Evolutionary conservation across 2,329 filamentous ascomycete genomes (phyloP).

Genomic region (Leptosphaerulina australis): DNA sequence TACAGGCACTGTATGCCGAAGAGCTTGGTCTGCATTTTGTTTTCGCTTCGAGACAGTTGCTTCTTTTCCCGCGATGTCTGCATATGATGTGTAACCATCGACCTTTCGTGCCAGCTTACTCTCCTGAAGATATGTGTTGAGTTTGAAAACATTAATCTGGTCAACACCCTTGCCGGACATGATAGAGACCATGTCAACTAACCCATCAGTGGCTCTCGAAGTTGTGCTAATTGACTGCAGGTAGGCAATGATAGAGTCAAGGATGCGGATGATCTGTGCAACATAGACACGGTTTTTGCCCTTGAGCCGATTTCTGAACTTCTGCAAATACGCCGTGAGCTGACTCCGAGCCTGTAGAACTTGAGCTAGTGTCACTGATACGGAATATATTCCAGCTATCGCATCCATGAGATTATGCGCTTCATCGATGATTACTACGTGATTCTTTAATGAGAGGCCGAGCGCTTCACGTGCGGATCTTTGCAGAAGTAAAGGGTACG

Average conservation of each 20-base stretch:
- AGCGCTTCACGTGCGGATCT: constrained; percentile 86
- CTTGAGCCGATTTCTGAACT: constrained; percentile 86
- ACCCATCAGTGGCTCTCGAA: constrained; percentile 62
- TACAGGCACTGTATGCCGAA: constrained; percentile 55
- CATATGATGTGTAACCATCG: constrained; percentile 78
- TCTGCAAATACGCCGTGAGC: constrained; percentile 80
- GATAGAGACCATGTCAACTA: constrained; percentile 72
- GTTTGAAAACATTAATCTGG: constrained; percentile 91
- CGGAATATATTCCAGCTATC: constrained; percentile 83
- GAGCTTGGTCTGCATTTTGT: constrained; percentile 5
- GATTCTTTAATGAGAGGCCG: constrained; percentile 81
- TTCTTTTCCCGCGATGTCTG: constrained; percentile 56
- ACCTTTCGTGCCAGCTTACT: constrained; percentile 95
- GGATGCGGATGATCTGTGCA: constrained; percentile 80
- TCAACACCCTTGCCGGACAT: constrained; percentile 86
- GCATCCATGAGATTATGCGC: constrained; percentile 98
- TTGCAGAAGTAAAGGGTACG: constrained; percentile 89
- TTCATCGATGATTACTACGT: constrained; percentile 95
- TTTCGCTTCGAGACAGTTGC: constrained; percentile 16
- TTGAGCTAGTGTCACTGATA: constrained; percentile 74
- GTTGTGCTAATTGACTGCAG: constrained; percentile 60
- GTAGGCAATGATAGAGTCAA: constrained; percentile 77
- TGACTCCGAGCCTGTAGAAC: constrained; percentile 75
- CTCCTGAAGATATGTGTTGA: constrained; percentile 85
- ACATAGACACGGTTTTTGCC: constrained; percentile 92